phyloP scores from a whole-genome alignment of 177 flowering plant species.

The Vitis hybrid region DNA sequence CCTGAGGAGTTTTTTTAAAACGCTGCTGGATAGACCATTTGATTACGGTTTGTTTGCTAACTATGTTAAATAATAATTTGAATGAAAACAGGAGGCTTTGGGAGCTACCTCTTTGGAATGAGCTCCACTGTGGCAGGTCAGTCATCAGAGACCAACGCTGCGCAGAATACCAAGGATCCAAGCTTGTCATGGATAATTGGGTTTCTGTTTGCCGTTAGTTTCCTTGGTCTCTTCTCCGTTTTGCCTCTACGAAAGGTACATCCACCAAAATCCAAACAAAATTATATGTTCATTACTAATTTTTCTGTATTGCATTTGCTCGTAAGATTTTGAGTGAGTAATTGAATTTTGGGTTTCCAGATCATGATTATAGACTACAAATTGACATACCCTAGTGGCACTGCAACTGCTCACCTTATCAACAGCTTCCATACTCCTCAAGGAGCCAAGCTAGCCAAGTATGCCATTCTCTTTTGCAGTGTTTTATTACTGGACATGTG shows the following conservation, averaged over 20 bases:
- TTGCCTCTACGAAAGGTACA: slow-evolving; percentile 15
- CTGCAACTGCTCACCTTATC: slow-evolving; percentile 19
- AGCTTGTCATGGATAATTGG: slow-evolving; percentile 18
- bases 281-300: too few species aligned
- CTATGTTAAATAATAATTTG: too few species aligned
- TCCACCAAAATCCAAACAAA: too few species aligned
- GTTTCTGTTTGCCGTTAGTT: slow-evolving; percentile 12
- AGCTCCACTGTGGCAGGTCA: too few species aligned
- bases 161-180: neutral
- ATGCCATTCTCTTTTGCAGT: neutral
- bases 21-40: too few species aligned
- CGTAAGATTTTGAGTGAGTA: too few species aligned
- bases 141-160: too few species aligned
- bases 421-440: slow-evolving; percentile 17
- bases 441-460: slow-evolving; percentile 11
- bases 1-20: too few species aligned
- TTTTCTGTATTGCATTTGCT: too few species aligned
- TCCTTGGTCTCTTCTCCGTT: slow-evolving; percentile 13
- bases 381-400: slow-evolving; percentile 19
- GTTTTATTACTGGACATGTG: neutral
- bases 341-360: neutral
- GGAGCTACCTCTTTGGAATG: too few species aligned
- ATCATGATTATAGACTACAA: slow-evolving; percentile 14
- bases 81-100: too few species aligned
- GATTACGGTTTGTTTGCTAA: too few species aligned